A percentile compares a stretch with the other conserved stretches of the same genome.
Evolutionary conservation across 1,284 basidiomycete genomes (phyloP).

Genomic region (Marasmius oreades): DNA sequence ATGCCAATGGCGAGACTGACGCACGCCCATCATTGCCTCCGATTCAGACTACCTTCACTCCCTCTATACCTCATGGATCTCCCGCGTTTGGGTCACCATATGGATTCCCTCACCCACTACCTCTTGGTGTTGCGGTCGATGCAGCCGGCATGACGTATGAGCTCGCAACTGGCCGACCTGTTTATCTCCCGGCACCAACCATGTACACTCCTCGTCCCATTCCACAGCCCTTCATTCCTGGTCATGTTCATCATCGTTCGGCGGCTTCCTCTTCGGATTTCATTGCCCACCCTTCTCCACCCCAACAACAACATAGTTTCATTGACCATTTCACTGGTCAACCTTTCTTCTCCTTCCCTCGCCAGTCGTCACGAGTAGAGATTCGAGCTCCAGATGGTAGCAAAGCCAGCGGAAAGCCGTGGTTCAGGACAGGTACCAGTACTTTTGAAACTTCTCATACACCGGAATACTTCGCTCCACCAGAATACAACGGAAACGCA

Average conservation of each 20-base stretch:
- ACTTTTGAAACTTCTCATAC: constrained; percentile 40
- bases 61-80: constrained; percentile 50
- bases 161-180: constrained; percentile 71
- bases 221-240: constrained; percentile 44
- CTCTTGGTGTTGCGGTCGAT: constrained; percentile 71
- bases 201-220: constrained; percentile 67
- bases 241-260: constrained; percentile 59
- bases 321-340: constrained; percentile 59
- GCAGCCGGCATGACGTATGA: constrained; percentile 76
- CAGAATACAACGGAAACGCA: background rate
- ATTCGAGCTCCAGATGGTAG: constrained; percentile 64
- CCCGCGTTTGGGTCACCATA: constrained; percentile 64
- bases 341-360: constrained; percentile 68
- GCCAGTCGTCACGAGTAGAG: constrained; percentile 67
- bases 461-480: constrained; percentile 14
- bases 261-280: constrained; percentile 58
- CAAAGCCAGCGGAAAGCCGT: constrained; percentile 26
- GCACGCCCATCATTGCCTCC: constrained; percentile 36
- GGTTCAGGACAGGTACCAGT: constrained; percentile 41
- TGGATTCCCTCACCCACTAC: constrained; percentile 53
- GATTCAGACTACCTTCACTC: constrained; percentile 58
- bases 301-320: constrained; percentile 41
- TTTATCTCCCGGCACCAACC: constrained; percentile 59
- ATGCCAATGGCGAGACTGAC: constrained; percentile 3
- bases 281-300: constrained; percentile 51